These are phyloP conservation scores for Chlamydomonas applanata DNA, from an alignment of 139 green algal species.

Conservation along the genomic window DNA sequence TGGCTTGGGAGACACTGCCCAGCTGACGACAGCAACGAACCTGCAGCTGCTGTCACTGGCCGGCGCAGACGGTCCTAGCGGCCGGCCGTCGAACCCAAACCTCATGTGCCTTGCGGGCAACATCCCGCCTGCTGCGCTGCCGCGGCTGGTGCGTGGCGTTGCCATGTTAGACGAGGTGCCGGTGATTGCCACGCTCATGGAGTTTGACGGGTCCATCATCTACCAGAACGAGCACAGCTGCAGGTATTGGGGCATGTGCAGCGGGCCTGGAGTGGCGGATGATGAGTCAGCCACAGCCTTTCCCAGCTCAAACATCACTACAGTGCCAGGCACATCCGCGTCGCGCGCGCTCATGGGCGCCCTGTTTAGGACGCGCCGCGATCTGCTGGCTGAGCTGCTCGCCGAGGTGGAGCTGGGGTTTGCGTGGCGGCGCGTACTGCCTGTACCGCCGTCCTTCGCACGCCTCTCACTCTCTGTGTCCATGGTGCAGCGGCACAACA, in stretches of 20 bases:
- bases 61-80: no score
- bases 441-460: neutral
- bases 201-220: neutral
- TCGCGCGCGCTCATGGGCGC: neutral
- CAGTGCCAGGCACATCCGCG: neutral
- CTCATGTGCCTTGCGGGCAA: no score
- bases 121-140: no score
- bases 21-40: no score
- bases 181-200: slow-evolving; percentile 2
- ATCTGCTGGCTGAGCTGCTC: slow-evolving; percentile 6
- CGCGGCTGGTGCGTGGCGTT: neutral
- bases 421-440: neutral
- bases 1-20: no score
- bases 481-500: no score
- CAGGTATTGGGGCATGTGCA: neutral
- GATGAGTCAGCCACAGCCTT: no score
- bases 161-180: slow-evolving; percentile 3
- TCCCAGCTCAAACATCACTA: no score
- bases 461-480: no score
- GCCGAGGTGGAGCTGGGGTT: neutral
- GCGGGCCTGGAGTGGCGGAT: no score
- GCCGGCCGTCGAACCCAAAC: no score
- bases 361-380: neutral
- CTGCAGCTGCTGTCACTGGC: no score
- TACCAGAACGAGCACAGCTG: slow-evolving; percentile 6